Base-by-base conservation (phyloP, 2,329 filamentous ascomycete species). In the Orbilia javanica region DNA sequence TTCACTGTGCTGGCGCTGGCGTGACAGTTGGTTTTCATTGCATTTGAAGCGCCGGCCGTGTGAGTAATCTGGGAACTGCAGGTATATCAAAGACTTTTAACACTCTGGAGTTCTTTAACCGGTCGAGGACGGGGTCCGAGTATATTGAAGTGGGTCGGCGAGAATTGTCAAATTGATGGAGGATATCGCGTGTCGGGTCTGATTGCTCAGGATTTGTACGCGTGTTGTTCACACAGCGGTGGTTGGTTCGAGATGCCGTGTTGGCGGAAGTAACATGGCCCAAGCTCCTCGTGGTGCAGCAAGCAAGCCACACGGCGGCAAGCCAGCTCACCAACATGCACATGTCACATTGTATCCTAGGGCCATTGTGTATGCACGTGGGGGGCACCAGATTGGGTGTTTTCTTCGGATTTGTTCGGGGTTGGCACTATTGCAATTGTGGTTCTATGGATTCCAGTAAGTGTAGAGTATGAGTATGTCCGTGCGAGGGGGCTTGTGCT, bases 21-120 rank as follows among this genome's bases (percentile, higher is more conserved):
- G 55, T 42, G 31, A 60, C 20, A 60, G 15, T 42, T 15, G 29
- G 34, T 1, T 1, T 25, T 25, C 10, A 60, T 60, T 36, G 34
- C 53, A 60, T n/a, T n/a, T n/a, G n/a, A n/a, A 60, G 53, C 34
- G 53, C 34, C 34, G 20, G 53, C 18, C 8, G 31, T 4, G 29
- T 60, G 53, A 60, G 53, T 60, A 60, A 60, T 60, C 53, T 36
- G 55, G 34, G 27, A 39, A 42, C 20, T 18, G 25, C 52, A 57
- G 52, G 29, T 57, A 57, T 57, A 57, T 36, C n/a, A 36, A 29
- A 10, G n/a, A 10, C 3, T 57, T 36, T 57, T 57, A 57, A 57
- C 29, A 11, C 22, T 34, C 27, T 20, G 7, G 7, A 60, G 55
- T 34, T 42, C 55, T 42, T 60, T 39, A 25, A n/a, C 55, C 55